Conservation (phyloP, 2,329 filamentous ascomycete species). For the Fusarium falciforme region DNA sequence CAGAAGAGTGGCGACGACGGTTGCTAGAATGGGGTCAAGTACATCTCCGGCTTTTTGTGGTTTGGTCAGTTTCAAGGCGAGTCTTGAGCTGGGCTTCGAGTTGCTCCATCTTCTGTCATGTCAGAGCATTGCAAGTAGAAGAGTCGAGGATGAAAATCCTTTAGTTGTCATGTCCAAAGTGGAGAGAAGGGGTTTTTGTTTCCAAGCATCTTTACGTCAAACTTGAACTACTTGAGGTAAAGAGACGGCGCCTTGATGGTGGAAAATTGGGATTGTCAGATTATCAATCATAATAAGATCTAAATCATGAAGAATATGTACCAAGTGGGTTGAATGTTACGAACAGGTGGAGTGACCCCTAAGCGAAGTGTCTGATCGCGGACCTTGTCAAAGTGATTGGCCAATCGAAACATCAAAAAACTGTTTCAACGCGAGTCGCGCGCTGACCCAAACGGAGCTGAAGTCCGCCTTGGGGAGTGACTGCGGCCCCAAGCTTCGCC, state of each 20-base stretch:
- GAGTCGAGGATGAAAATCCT: neutral
- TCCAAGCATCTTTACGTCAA: neutral
- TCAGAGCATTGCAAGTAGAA: neutral
- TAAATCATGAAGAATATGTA: neutral
- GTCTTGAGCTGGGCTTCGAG: neutral
- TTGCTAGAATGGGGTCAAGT: neutral
- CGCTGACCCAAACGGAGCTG: neutral
- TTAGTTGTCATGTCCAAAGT: neutral
- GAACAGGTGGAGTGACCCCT: neutral
- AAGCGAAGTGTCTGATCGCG: neutral
- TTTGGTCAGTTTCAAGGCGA: neutral
- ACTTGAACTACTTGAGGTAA: neutral
- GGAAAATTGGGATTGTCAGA: neutral
- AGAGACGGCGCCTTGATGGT: neutral
- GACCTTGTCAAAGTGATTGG: neutral
- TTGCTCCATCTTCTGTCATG: neutral
- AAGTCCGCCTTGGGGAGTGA: neutral
- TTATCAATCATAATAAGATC: neutral
- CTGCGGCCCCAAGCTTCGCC: neutral
- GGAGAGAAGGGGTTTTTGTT: neutral
- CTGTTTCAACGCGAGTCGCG: neutral
- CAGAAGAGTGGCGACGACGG: neutral
- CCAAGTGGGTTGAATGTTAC: neutral
- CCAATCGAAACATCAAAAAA: neutral
- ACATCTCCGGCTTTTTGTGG: neutral